Conservation (phyloP, 2,329 filamentous ascomycete genomes). For the Grosmannia clavigera region DNA sequence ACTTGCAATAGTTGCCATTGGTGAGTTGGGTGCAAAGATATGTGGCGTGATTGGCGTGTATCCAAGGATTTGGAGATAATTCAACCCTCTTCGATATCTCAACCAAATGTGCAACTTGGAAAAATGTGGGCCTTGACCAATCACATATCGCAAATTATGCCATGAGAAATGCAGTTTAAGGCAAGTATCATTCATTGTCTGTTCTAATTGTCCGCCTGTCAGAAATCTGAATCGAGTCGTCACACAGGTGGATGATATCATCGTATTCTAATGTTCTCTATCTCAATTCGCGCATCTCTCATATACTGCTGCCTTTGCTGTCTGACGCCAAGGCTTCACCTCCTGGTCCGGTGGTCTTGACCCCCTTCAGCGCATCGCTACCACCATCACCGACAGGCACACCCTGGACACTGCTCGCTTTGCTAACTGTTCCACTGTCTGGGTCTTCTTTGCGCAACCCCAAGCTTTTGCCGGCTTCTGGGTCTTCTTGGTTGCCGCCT, state of each 20-base stretch:
- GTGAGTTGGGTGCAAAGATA: neutral
- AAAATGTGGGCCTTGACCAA: neutral
- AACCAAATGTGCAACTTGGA: neutral
- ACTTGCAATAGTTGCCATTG: constrained; percentile 43
- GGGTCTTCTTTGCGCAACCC: constrained; percentile 55
- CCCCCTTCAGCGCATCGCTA: constrained; percentile 12
- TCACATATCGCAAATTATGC: neutral
- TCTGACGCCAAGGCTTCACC: constrained; percentile 12
- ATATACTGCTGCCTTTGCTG: neutral
- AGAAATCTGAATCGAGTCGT: no score
- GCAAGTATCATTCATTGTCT: no score
- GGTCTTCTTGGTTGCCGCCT: constrained; percentile 36
- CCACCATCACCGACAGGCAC: constrained; percentile 11
- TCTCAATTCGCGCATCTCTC: neutral
- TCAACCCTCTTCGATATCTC: neutral
- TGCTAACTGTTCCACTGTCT: constrained; percentile 54
- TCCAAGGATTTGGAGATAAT: neutral
- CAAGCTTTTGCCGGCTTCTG: constrained; percentile 46
- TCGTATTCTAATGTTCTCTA: neutral
- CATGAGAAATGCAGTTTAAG: neutral
- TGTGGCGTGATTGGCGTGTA: neutral
- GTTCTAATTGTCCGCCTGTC: no score
- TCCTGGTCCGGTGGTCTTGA: constrained; percentile 18
- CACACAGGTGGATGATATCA: no score
- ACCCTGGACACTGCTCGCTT: constrained; percentile 55